phyloP scores from a whole-genome alignment of 148 eudicot species.

The Chenopodium album region DNA sequence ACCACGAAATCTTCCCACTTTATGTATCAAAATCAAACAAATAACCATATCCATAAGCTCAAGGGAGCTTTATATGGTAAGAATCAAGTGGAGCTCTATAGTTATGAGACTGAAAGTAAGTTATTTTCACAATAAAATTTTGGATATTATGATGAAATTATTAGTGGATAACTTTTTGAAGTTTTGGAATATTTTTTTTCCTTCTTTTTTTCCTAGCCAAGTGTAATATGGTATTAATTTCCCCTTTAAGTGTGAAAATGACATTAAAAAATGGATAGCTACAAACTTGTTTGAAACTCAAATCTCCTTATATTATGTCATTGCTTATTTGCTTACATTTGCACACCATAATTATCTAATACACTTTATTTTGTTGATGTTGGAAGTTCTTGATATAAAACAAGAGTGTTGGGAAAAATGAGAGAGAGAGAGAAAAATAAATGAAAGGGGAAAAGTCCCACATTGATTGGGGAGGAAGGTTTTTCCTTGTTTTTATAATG shows the following conservation, averaged over 20 bases:
- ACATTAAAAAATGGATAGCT: neutral
- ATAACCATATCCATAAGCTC: neutral
- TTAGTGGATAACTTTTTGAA: neutral
- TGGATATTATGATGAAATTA: neutral
- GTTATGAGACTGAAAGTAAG: neutral
- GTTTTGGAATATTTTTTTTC: no score
- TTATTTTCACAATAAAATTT: neutral
- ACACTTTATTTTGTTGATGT: no score
- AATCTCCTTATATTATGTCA: neutral
- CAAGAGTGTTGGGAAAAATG: no score
- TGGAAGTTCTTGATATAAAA: no score
- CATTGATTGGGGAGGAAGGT: no score
- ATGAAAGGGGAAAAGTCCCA: no score
- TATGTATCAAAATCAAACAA: neutral
- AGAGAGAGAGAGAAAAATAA: no score
- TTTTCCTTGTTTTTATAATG: no score
- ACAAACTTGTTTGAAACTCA: neutral
- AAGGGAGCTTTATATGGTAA: neutral
- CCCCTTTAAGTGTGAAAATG: neutral
- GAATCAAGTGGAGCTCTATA: neutral
- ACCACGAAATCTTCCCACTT: constrained; percentile 14
- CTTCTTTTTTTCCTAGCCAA: neutral
- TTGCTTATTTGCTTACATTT: no score
- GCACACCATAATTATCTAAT: no score
- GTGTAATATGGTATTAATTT: neutral